Percentiles rank a stretch among this genome's conserved stretches.
These are phyloP conservation scores for Gaeumannomyces sp. DNA, from an alignment of 2,329 filamentous ascomycete species.

Conservation along the genomic window DNA sequence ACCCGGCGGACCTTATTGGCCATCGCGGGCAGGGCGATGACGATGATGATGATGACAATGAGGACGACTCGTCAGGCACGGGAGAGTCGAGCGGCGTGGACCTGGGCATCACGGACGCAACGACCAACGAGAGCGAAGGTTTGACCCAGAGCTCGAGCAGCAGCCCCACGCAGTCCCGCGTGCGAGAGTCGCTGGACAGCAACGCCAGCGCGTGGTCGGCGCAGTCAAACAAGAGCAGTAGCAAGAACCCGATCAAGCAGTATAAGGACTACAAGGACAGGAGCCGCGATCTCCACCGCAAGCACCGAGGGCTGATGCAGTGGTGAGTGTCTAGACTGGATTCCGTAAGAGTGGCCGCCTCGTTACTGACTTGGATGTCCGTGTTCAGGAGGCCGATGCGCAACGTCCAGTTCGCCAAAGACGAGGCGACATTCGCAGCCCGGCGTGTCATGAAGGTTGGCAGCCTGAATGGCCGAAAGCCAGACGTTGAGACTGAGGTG, in stretches of 20 bases:
- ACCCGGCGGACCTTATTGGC: constrained; percentile 51
- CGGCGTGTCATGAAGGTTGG: constrained; percentile 71
- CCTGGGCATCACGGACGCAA: constrained; percentile 55
- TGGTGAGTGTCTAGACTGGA: constrained; percentile 45
- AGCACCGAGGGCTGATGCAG: constrained; percentile 89
- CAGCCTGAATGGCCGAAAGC: constrained; percentile 72
- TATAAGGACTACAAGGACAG: constrained; percentile 59
- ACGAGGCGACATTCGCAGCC: constrained; percentile 75
- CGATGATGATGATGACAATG: constrained; percentile 33
- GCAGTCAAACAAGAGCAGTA: constrained; percentile 26
- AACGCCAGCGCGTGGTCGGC: constrained; percentile 20
- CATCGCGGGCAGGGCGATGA: constrained; percentile 24
- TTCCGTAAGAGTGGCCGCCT: not conserved
- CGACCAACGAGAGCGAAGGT: constrained; percentile 12
- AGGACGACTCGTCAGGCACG: constrained; percentile 23
- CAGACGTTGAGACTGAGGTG: constrained; percentile 78
- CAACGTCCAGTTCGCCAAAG: constrained; percentile 79
- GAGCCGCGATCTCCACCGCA: constrained; percentile 71
- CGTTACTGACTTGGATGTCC: constrained; percentile 1
- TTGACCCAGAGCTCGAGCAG: constrained; percentile 6
- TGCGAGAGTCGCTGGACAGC: constrained; percentile 12
- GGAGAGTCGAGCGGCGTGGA: constrained; percentile 36
- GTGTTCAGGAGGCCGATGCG: constrained; percentile 60
- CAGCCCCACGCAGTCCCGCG: constrained; percentile 11
- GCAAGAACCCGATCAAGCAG: constrained; percentile 49